Conservation (phyloP, 1,139 yeast species). For the Pichia inconspicua region DNA sequence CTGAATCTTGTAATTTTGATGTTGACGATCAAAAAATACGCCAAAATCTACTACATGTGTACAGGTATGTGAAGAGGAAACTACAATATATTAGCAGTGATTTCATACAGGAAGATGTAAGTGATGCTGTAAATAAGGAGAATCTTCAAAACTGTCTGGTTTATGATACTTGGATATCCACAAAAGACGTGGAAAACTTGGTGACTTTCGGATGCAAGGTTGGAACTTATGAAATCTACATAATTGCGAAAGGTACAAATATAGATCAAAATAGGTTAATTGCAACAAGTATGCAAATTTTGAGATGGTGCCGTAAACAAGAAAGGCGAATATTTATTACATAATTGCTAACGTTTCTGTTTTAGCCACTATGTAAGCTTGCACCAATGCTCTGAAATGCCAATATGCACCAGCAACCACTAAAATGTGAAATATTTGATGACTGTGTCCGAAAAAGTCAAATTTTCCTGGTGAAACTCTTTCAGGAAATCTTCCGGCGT, state of each 20-base stretch:
- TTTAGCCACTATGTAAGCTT: slow-evolving; percentile 50
- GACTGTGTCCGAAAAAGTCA: slow-evolving; percentile 77
- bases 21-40: slow-evolving; percentile 21
- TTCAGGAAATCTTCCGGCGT: slow-evolving; percentile 78
- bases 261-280: slow-evolving; percentile 37
- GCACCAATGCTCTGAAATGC: slow-evolving; percentile 62
- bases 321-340: slow-evolving; percentile 53
- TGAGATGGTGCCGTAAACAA: slow-evolving; percentile 49
- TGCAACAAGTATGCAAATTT: slow-evolving; percentile 44
- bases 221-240: slow-evolving; percentile 47
- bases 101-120: neutral
- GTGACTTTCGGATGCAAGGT: slow-evolving; percentile 35
- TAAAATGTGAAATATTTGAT: slow-evolving; percentile 76
- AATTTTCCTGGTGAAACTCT: slow-evolving; percentile 55
- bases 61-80: slow-evolving; percentile 34
- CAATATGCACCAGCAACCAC: slow-evolving; percentile 77
- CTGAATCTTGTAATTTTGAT: slow-evolving; percentile 29
- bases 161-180: slow-evolving; percentile 26
- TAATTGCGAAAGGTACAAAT: slow-evolving; percentile 44
- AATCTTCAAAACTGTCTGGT: slow-evolving; percentile 3
- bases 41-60: slow-evolving; percentile 33
- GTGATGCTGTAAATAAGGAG: neutral
- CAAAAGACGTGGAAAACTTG: slow-evolving; percentile 29
- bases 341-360: slow-evolving; percentile 28
- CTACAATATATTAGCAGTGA: slow-evolving; percentile 14